Conservation (phyloP, 208 protist genomes). For the Crithidia acanthocephali region DNA sequence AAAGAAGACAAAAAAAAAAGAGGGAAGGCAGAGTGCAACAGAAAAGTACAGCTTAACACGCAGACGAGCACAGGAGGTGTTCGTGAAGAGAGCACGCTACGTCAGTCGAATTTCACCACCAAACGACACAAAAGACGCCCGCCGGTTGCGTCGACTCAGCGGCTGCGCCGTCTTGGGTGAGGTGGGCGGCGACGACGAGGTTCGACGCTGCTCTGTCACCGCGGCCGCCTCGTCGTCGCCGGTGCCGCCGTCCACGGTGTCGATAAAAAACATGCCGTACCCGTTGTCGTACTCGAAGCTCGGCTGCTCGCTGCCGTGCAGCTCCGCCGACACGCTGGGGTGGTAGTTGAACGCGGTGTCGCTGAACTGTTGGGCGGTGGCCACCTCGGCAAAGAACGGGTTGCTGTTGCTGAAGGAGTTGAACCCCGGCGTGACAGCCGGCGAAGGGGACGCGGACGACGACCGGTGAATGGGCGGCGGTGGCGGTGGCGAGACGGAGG, state of each 20-base stretch:
- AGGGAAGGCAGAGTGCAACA: neutral
- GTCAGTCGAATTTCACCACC: conserved; percentile 15
- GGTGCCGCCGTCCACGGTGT: neutral
- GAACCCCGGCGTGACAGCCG: neutral
- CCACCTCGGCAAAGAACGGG: neutral
- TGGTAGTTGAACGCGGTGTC: neutral
- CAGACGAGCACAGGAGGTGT: neutral
- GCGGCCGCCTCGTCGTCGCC: neutral
- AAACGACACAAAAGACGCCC: conserved; percentile 17
- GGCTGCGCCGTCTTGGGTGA: neutral
- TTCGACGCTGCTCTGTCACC: neutral
- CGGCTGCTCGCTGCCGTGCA: neutral
- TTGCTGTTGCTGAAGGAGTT: conserved; percentile 12
- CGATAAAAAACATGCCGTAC: conserved; percentile 15
- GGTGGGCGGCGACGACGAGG: neutral
- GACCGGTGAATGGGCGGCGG: neutral
- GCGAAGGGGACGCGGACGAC: neutral
- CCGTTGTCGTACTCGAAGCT: conserved; percentile 10
- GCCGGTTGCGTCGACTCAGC: neutral
- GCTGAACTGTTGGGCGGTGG: neutral
- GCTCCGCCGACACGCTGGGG: neutral
- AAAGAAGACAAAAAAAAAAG: neutral
- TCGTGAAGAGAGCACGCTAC: neutral
- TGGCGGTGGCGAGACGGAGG: neutral
- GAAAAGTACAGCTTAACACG: neutral